Conservation (phyloP, 2,329 filamentous ascomycete genomes). For the Curvularia verruculosa region DNA sequence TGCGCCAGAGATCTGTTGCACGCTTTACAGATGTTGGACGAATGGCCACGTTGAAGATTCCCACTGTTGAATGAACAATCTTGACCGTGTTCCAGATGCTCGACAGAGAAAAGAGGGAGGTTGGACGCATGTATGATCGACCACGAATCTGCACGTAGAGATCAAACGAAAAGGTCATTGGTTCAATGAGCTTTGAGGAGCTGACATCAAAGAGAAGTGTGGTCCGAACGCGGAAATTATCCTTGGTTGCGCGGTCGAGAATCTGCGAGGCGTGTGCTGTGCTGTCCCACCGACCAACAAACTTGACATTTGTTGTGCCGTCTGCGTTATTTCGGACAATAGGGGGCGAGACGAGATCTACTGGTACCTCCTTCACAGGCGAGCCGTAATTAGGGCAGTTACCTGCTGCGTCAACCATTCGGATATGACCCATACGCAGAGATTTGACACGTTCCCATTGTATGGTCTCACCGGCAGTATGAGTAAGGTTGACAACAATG, state of each 20-base stretch:
- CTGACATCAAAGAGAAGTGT: conserved; percentile 84
- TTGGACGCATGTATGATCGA: conserved; percentile 81
- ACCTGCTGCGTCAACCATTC: conserved; percentile 81
- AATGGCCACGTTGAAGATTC: conserved; percentile 84
- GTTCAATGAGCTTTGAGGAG: conserved; percentile 82
- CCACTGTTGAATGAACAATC: conserved; percentile 84
- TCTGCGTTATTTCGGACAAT: conserved; percentile 85
- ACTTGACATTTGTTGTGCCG: conserved; percentile 83
- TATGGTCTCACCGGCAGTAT: conserved; percentile 85
- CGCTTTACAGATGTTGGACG: conserved; percentile 89
- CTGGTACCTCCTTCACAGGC: conserved; percentile 72
- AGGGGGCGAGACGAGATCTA: conserved; percentile 80
- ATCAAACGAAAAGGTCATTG: conserved; percentile 84
- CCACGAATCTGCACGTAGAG: conserved; percentile 83
- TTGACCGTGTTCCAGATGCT: conserved; percentile 84
- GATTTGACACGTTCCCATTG: conserved; percentile 85
- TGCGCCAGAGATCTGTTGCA: conserved; percentile 91
- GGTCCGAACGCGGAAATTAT: conserved; percentile 90
- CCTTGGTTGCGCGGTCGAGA: conserved; percentile 90
- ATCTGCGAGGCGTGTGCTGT: conserved; percentile 90
- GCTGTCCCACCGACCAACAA: conserved; percentile 96
- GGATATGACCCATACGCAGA: conserved; percentile 79
- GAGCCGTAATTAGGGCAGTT: conserved; percentile 80
- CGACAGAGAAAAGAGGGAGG: conserved; percentile 81
- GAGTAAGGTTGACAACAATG: conserved; percentile 84